A percentile compares a stretch with the other conserved stretches of the same genome.
phyloP scores from a whole-genome alignment of 305 asterid species.

The Fraxinus sp. region DNA sequence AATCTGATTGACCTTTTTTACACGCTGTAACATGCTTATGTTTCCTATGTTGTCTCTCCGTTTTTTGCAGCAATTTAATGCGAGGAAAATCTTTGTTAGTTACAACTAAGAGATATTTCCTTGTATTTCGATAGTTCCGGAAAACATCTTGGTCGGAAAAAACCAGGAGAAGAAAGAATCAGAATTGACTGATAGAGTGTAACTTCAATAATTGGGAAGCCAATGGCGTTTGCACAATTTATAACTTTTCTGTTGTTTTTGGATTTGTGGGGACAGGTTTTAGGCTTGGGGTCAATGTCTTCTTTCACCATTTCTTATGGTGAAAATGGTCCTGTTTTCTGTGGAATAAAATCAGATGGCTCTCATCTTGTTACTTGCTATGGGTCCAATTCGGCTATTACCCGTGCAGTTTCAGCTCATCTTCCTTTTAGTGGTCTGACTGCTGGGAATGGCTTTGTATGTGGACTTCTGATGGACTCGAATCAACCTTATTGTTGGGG shows the following conservation, averaged over 20 bases:
- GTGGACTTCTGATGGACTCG: constrained; percentile 45
- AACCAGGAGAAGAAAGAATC: constrained; percentile 1
- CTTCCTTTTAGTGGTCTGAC: constrained; percentile 38
- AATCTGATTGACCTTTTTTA: neutral
- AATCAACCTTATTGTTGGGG: constrained; percentile 58
- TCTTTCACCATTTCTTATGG: constrained; percentile 50
- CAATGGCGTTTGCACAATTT: constrained; percentile 21
- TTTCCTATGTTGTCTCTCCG: neutral
- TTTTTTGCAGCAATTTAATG: neutral
- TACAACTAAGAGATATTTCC: neutral
- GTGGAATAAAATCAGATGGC: constrained; percentile 51
- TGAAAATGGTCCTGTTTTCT: constrained; percentile 48
- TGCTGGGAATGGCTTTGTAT: constrained; percentile 54
- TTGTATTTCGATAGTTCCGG: neutral
- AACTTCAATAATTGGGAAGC: constrained; percentile 9
- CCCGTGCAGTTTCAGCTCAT: constrained; percentile 37
- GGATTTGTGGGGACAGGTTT: constrained; percentile 28
- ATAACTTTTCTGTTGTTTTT: constrained; percentile 20
- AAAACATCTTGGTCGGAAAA: constrained; percentile 21
- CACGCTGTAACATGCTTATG: neutral
- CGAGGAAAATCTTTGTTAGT: neutral
- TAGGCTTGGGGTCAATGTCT: constrained; percentile 51
- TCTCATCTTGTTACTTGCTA: constrained; percentile 46
- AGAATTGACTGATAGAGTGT: constrained; percentile 20
- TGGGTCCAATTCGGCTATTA: constrained; percentile 44